These are phyloP conservation scores for Naganishia friedmannii DNA, from an alignment of 768 basidiomycete species.

Conservation along the genomic window DNA sequence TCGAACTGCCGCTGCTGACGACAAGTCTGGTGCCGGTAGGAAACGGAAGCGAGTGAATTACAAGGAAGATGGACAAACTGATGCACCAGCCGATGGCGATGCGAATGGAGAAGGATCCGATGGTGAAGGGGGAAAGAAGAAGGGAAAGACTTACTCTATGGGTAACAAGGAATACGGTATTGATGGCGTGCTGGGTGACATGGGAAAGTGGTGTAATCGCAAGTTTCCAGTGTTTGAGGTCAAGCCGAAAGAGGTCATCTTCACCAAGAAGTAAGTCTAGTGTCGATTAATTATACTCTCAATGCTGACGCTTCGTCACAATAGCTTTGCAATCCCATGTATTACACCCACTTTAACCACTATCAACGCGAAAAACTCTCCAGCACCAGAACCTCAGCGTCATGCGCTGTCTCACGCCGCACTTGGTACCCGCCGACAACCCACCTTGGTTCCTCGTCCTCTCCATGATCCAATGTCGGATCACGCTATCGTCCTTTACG, in stretches of 20 bases:
- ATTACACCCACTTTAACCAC: slow-evolving; percentile 40
- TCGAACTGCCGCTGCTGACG: slow-evolving; percentile 30
- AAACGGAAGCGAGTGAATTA: slow-evolving; percentile 88
- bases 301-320: neutral
- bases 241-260: slow-evolving; percentile 48
- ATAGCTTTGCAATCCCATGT: slow-evolving; percentile 75
- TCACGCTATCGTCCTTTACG: slow-evolving; percentile 94
- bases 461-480: slow-evolving; percentile 97
- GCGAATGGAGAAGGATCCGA: slow-evolving; percentile 55
- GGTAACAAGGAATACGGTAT: slow-evolving; percentile 63
- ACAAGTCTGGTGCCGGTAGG: slow-evolving; percentile 54
- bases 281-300: neutral
- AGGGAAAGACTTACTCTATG: slow-evolving; percentile 60
- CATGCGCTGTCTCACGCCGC: slow-evolving; percentile 70
- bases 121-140: slow-evolving; percentile 63
- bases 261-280: slow-evolving; percentile 45
- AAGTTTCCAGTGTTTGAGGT: slow-evolving; percentile 59
- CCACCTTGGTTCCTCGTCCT: slow-evolving; percentile 79
- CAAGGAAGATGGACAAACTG: slow-evolving; percentile 60
- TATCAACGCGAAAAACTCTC: slow-evolving; percentile 37
- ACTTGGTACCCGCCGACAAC: slow-evolving; percentile 78
- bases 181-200: slow-evolving; percentile 63
- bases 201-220: slow-evolving; percentile 53
- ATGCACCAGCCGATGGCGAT: slow-evolving; percentile 57
- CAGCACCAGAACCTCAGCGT: slow-evolving; percentile 63